Percentiles rank a stretch among this genome's conserved stretches.
phyloP scores from a whole-genome alignment of 2,329 filamentous ascomycete species.

The Fusarium annulatum region DNA sequence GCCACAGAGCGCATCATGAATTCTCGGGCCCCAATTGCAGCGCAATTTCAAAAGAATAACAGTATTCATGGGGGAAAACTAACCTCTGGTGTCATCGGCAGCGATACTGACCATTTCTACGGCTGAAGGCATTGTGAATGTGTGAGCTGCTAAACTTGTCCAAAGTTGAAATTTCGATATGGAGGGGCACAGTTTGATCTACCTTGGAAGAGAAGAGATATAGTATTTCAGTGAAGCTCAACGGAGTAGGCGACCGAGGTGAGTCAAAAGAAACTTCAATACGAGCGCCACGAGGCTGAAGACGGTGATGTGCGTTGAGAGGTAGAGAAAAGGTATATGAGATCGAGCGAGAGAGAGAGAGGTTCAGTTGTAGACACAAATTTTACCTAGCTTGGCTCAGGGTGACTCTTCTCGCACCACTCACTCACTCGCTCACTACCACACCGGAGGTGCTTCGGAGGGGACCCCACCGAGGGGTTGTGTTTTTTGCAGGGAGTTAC shows the following conservation, averaged over 20 bases:
- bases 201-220: conserved; percentile 28
- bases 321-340: conserved; percentile 9
- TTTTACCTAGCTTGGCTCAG: conserved; percentile 20
- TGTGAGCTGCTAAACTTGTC: conserved; percentile 33
- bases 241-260: conserved; percentile 21
- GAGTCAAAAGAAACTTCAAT: conserved; percentile 26
- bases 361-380: conserved; percentile 7
- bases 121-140: conserved; percentile 50
- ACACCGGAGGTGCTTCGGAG: conserved; percentile 47
- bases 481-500: conserved; percentile 29
- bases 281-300: conserved; percentile 30
- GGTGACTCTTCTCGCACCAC: conserved; percentile 31
- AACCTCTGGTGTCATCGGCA: conserved; percentile 59
- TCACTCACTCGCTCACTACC: not conserved
- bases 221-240: conserved; percentile 28
- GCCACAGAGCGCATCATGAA: conserved; percentile 17
- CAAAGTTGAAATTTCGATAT: conserved; percentile 25
- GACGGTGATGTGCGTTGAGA: conserved; percentile 7
- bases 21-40: not conserved
- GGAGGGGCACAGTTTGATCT: conserved; percentile 27
- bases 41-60: not conserved
- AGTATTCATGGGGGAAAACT: conserved; percentile 37
- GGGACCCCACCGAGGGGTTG: conserved; percentile 45
- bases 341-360: conserved; percentile 6
- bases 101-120: conserved; percentile 53